Conservation (phyloP, 2,329 filamentous ascomycete genomes). For the Cordyceps fumosorosea region DNA sequence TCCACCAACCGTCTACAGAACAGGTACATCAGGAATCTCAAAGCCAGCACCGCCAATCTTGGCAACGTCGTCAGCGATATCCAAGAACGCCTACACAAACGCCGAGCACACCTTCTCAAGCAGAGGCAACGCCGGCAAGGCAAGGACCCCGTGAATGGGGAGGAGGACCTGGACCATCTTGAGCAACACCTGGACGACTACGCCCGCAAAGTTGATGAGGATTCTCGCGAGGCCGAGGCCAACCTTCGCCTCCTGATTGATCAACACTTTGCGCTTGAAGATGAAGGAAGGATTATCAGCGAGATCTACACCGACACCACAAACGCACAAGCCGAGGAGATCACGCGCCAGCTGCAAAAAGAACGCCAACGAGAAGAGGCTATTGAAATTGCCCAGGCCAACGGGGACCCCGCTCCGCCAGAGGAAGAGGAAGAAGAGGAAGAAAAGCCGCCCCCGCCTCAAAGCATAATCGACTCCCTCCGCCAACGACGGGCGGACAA, state of each 20-base stretch:
- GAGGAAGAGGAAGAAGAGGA: slow-evolving; percentile 22
- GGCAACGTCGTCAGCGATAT: slow-evolving; percentile 40
- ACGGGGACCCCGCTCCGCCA: slow-evolving; percentile 14
- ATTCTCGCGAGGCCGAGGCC: slow-evolving; percentile 41
- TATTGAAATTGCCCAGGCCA: slow-evolving; percentile 14
- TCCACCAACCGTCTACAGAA: slow-evolving; percentile 33
- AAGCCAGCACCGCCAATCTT: slow-evolving; percentile 37
- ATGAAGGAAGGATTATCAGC: slow-evolving; percentile 35
- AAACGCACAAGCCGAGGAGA: slow-evolving; percentile 17
- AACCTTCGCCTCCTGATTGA: slow-evolving; percentile 45
- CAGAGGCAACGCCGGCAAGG: slow-evolving; percentile 30
- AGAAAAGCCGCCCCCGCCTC: slow-evolving; percentile 17
- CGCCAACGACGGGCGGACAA: slow-evolving; percentile 30
- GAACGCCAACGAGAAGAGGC: slow-evolving; percentile 1
- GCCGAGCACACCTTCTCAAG: slow-evolving; percentile 27
- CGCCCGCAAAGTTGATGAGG: slow-evolving; percentile 30
- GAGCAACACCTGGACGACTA: slow-evolving; percentile 35
- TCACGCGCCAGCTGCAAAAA: slow-evolving; percentile 12
- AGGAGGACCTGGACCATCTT: slow-evolving; percentile 30
- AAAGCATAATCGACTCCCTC: slow-evolving; percentile 28
- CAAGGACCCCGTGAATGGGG: slow-evolving; percentile 27
- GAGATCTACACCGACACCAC: slow-evolving; percentile 28
- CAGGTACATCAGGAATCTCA: slow-evolving; percentile 41
- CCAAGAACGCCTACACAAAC: slow-evolving; percentile 39
- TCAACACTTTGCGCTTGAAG: slow-evolving; percentile 41